Evolutionary conservation across 1,139 yeast genomes (phyloP).

Genomic region (Protomyces arabidopsidicola): DNA sequence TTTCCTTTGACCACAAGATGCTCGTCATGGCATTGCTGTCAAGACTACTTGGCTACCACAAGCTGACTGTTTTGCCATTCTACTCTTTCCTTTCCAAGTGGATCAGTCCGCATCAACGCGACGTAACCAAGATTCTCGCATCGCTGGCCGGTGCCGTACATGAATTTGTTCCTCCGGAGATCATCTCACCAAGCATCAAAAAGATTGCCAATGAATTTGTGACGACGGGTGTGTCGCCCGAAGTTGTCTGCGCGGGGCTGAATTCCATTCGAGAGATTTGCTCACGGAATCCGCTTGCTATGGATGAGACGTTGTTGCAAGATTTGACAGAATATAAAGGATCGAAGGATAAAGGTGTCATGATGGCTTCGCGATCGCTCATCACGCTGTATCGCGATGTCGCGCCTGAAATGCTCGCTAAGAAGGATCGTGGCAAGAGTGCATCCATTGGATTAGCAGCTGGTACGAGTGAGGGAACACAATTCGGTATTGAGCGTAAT

Average conservation of each 20-base stretch:
- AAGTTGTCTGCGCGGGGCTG: constrained; percentile 96
- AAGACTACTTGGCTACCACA: constrained; percentile 87
- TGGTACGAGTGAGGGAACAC: constrained; percentile 33
- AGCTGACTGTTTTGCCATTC: constrained; percentile 79
- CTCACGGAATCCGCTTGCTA: constrained; percentile 88
- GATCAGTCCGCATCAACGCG: constrained; percentile 86
- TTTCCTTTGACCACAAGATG: constrained; percentile 82
- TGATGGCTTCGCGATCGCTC: constrained; percentile 90
- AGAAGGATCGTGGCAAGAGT: constrained; percentile 86
- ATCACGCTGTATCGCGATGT: constrained; percentile 82
- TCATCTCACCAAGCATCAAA: constrained; percentile 68
- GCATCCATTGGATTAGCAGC: constrained; percentile 70
- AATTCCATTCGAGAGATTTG: constrained; percentile 91
- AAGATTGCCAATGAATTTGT: constrained; percentile 96
- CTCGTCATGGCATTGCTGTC: constrained; percentile 81
- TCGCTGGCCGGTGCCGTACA: constrained; percentile 96
- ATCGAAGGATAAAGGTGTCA: constrained; percentile 87
- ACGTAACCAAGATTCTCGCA: constrained; percentile 94
- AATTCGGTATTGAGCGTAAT: constrained; percentile 65
- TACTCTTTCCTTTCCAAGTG: constrained; percentile 84
- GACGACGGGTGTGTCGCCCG: constrained; percentile 95
- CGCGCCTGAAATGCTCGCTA: constrained; percentile 89
- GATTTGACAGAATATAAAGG: constrained; percentile 88
- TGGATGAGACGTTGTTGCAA: constrained; percentile 77
- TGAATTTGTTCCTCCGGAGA: constrained; percentile 94